Evolutionary conservation across 129 eudicot species (phyloP).

Genomic region (sunflower (Helianthus annuus)): DNA sequence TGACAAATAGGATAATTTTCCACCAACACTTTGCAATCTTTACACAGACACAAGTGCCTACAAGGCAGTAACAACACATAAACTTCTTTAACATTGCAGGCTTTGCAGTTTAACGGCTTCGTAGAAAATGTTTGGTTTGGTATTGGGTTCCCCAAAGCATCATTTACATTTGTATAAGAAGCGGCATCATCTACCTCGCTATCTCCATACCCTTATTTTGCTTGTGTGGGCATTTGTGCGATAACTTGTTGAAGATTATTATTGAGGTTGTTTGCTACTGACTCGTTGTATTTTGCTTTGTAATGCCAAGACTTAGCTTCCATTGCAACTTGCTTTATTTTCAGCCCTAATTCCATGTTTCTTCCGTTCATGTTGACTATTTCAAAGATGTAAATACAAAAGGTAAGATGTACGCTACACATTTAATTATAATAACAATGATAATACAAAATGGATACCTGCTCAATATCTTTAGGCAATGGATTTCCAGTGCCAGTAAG

Average conservation of each 20-base stretch:
- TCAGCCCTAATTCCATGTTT: conserved; percentile 60
- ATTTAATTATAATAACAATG: background rate
- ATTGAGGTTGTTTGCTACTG: conserved; percentile 54
- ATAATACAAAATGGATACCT: conserved; percentile 44
- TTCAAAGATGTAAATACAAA: conserved; percentile 23
- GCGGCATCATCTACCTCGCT: conserved; percentile 65
- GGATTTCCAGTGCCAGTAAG: too few relatives aligned
- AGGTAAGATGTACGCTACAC: background rate
- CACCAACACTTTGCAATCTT: conserved; percentile 50
- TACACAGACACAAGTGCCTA: conserved; percentile 73
- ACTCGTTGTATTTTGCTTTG: conserved; percentile 75
- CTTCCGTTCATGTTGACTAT: conserved; percentile 54
- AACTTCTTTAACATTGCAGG: conserved; percentile 55
- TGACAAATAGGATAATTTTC: conserved; percentile 65
- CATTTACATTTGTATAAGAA: conserved; percentile 38
- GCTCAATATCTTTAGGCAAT: too few relatives aligned
- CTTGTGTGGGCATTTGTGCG: conserved; percentile 40
- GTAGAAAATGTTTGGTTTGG: conserved; percentile 2
- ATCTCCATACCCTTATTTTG: conserved; percentile 68
- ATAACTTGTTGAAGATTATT: conserved; percentile 66
- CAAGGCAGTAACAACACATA: conserved; percentile 64
- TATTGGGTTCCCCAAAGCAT: conserved; percentile 19
- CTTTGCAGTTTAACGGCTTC: conserved; percentile 43
- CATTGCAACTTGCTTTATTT: conserved; percentile 55
- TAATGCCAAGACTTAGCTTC: conserved; percentile 74